Evolutionary conservation across 148 eudicot genomes (phyloP).

Genomic region (Chenopodium formosanum): DNA sequence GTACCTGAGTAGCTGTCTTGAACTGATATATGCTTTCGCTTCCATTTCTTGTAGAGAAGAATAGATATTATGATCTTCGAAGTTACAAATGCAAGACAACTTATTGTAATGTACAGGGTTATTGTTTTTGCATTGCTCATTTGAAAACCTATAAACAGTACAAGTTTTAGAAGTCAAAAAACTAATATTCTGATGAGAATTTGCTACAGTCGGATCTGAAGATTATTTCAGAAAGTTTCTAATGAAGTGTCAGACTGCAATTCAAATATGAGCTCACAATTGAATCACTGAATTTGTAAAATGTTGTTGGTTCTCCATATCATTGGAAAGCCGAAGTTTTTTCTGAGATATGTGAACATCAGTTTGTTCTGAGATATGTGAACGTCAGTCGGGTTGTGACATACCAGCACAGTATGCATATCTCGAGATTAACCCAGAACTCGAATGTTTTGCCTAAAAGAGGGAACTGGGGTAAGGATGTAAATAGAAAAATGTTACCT

Average conservation of each 20-base stretch:
- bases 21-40: constrained; percentile 51
- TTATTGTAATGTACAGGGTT: constrained; percentile 55
- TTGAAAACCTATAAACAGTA: constrained; percentile 15
- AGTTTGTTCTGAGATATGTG: too few species aligned
- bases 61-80: constrained; percentile 64
- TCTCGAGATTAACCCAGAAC: background rate
- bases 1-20: constrained; percentile 66
- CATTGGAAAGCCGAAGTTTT: background rate
- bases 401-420: background rate
- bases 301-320: too few species aligned
- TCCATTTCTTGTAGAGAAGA: constrained; percentile 75
- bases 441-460: background rate
- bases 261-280: background rate
- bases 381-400: background rate
- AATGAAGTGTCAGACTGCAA: background rate
- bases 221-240: background rate
- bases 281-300: background rate
- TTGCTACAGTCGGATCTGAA: background rate
- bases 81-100: constrained; percentile 57
- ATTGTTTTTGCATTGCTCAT: constrained; percentile 42
- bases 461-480: background rate
- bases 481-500: background rate
- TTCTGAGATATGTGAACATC: too few species aligned
- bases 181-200: background rate
- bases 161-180: background rate